These are phyloP conservation scores for Beauveria australis DNA, from an alignment of 2,329 filamentous ascomycete species.

Conservation along the genomic window DNA sequence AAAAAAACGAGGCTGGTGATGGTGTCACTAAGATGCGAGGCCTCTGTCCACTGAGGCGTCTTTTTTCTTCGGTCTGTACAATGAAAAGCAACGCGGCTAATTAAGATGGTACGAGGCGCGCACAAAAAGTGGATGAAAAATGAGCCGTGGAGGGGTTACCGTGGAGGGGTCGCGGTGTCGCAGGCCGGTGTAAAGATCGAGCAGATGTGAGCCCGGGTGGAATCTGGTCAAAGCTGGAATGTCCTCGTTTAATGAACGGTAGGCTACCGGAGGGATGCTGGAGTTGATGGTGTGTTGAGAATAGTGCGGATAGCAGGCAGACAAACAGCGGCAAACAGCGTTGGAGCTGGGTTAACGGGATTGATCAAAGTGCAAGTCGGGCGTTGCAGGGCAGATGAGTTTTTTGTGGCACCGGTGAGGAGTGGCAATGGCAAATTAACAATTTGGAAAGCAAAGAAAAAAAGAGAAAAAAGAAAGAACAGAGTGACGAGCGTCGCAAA, in stretches of 20 bases:
- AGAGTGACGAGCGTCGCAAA: not conserved
- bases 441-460: not conserved
- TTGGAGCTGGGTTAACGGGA: not conserved
- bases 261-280: not conserved
- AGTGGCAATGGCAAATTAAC: not conserved
- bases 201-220: not conserved
- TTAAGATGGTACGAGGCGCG: not conserved
- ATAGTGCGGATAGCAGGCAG: not conserved
- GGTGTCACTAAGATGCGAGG: not conserved
- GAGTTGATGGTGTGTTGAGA: not conserved
- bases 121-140: slow-evolving; percentile 1
- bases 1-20: not conserved
- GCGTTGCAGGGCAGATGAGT: not conserved
- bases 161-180: not conserved
- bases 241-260: not conserved
- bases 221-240: not conserved
- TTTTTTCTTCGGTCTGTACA: not conserved
- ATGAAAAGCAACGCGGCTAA: slow-evolving; percentile 7
- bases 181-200: not conserved
- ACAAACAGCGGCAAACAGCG: not conserved
- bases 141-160: not conserved
- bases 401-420: not conserved
- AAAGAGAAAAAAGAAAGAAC: not conserved
- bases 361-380: not conserved
- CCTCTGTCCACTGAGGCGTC: not conserved